Conservation (phyloP, 2,329 filamentous ascomycete species). For the Xylogone sp. region DNA sequence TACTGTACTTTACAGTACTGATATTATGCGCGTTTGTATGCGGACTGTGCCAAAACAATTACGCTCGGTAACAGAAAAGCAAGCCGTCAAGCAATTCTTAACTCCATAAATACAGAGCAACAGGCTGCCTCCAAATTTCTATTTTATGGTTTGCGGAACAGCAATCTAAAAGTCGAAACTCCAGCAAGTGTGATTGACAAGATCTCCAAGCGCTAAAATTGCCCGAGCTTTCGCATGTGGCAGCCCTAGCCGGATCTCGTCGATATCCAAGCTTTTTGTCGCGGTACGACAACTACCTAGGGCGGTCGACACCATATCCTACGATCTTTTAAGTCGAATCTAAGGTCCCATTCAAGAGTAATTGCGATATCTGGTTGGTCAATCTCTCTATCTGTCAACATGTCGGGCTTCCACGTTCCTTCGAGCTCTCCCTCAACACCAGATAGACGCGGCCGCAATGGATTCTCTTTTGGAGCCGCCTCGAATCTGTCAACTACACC, state of each 20-base stretch:
- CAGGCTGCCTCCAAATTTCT: too few species aligned
- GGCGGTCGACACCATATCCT: not conserved
- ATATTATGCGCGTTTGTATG: too few species aligned
- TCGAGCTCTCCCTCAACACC: constrained; percentile 32
- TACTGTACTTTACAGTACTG: not conserved
- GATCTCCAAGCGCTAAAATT: not conserved
- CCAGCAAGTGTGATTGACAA: not conserved
- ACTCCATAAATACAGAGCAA: too few species aligned
- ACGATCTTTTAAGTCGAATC: not conserved
- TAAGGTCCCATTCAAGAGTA: not conserved
- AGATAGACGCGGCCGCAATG: constrained; percentile 23
- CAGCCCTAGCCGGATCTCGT: not conserved
- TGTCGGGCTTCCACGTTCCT: constrained; percentile 23
- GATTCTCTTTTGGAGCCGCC: constrained; percentile 23
- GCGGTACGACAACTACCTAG: not conserved
- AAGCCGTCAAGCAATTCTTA: too few species aligned
- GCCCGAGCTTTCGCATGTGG: not conserved
- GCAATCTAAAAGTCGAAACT: not conserved
- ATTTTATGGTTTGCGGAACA: too few species aligned
- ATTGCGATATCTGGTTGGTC: not conserved
- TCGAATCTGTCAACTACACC: constrained; percentile 51
- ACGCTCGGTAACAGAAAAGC: too few species aligned
- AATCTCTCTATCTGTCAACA: constrained; percentile 4
- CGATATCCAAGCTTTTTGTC: not conserved
- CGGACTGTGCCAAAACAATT: too few species aligned